phyloP scores from a whole-genome alignment of 306 rosid genomes.

The Glycine soja region DNA sequence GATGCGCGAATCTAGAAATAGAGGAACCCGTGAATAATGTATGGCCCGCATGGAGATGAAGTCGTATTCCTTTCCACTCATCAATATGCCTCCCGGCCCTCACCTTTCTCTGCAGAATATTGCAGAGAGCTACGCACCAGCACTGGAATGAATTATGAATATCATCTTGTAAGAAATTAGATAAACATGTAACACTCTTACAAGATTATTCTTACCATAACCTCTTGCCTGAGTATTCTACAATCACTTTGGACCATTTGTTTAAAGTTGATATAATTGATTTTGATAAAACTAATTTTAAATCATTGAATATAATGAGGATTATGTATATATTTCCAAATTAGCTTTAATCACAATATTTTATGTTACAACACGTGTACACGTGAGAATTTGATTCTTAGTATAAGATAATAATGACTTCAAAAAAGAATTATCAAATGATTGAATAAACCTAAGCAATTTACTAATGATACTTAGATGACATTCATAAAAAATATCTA shows the following conservation, averaged over 20 bases:
- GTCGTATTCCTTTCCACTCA: slow-evolving; percentile 44
- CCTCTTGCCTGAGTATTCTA: not conserved
- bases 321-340: not conserved
- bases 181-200: too few species aligned
- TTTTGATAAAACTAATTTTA: not conserved
- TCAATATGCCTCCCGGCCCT: not conserved
- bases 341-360: not conserved
- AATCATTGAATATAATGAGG: not conserved
- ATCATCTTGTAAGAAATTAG: too few species aligned
- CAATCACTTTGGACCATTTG: not conserved
- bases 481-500: too few species aligned
- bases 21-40: slow-evolving; percentile 72
- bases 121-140: not conserved
- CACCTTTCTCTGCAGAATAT: not conserved
- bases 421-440: too few species aligned
- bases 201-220: too few species aligned
- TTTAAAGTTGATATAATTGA: not conserved
- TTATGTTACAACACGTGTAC: not conserved
- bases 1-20: slow-evolving; percentile 59
- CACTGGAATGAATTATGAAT: too few species aligned
- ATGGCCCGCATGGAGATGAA: slow-evolving; percentile 63
- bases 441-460: too few species aligned
- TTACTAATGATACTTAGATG: too few species aligned
- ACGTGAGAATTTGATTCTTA: too few species aligned
- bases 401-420: too few species aligned